Evolutionary conservation across 352 stramenopile genomes (phyloP), one percentile per base, ranked within the genome.

Genomic region (Globisporangium heterothallicum): DNA sequence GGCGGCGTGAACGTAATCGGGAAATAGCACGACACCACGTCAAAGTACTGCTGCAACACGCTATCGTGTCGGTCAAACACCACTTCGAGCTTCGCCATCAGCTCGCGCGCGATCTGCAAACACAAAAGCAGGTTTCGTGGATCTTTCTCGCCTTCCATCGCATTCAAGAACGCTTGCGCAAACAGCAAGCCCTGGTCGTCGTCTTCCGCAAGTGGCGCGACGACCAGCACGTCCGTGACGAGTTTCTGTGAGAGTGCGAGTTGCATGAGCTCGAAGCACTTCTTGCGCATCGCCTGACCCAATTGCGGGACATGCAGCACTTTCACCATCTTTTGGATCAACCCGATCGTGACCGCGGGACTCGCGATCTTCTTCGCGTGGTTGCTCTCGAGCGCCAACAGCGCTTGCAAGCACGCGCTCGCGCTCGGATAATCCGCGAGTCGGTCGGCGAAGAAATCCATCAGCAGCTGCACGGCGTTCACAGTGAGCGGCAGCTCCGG

Each of bases 11-110:
- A 96, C 54, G 89, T 96, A 53, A 96, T 95, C 4, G 87, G 87
- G 42, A 96, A 96, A 59, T 96, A 96, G 68, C 86, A 96, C 27
- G 86, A 93, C 19, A 88, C 83, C n/a, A 92, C 66, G 47, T 96
- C 82, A 46, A 96, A 96, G 55, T 94, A 91, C 46, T 91, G 80
- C 64, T 91, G 68, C 56, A 88, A 62, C 27, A 89, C 53, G 19
- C 67, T 64, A n/a, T 86, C 84, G 38, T 79, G 72, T 40, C 61
- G 61, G 12, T 74, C 77, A 51, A 94, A 93, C 48, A 87, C 72
- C 1, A 53, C 44, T 46, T 74, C 68, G 21, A 94, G 68, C 43
- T 72, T 70, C 49, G 54, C 50, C 61, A 92, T 63, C 24, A 92
- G 58, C 43, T 76, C 68, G 14, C 68, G 66, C 16, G 82, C 72